Evolutionary conservation across 2,329 filamentous ascomycete species (phyloP).

Genomic region (Ophiostoma tasmaniense): DNA sequence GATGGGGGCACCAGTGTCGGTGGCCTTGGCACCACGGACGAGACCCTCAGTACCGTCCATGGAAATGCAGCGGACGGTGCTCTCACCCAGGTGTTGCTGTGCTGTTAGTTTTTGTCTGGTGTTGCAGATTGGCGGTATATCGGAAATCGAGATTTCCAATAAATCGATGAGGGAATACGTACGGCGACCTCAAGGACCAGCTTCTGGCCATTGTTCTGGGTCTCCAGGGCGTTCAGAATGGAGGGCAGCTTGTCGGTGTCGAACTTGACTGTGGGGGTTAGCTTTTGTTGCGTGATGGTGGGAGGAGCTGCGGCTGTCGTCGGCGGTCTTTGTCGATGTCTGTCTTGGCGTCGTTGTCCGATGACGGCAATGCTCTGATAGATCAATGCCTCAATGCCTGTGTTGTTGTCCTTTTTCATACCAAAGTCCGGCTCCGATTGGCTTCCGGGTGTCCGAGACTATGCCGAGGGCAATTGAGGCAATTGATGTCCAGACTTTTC

Average conservation of each 20-base stretch:
- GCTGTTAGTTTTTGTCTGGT: conserved; percentile 2
- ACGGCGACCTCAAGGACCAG: conserved; percentile 94
- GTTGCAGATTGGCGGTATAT: not conserved
- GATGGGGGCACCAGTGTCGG: conserved; percentile 90
- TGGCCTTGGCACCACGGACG: conserved; percentile 76
- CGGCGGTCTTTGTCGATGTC: not conserved
- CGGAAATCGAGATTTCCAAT: not conserved
- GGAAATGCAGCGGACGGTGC: conserved; percentile 98
- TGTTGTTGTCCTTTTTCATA: no score
- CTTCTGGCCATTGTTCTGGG: conserved; percentile 85
- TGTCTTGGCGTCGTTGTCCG: not conserved
- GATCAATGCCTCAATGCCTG: not conserved
- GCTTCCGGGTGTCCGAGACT: conserved; percentile 1
- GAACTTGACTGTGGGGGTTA: conserved; percentile 71
- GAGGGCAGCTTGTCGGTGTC: conserved; percentile 84
- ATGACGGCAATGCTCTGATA: not conserved
- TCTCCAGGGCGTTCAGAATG: conserved; percentile 95
- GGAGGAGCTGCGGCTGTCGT: conserved; percentile 13
- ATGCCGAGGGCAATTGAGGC: not conserved
- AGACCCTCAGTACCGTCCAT: conserved; percentile 99
- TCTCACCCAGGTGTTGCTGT: conserved; percentile 99
- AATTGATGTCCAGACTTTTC: not conserved
- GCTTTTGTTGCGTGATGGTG: conserved; percentile 16
- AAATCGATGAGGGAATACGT: conserved; percentile 34
- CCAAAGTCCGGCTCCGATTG: not conserved